Evolutionary conservation across 129 eudicot species (phyloP), one percentile per base, ranked within the genome.

Genomic region (Centrapalus pauciflorus): DNA sequence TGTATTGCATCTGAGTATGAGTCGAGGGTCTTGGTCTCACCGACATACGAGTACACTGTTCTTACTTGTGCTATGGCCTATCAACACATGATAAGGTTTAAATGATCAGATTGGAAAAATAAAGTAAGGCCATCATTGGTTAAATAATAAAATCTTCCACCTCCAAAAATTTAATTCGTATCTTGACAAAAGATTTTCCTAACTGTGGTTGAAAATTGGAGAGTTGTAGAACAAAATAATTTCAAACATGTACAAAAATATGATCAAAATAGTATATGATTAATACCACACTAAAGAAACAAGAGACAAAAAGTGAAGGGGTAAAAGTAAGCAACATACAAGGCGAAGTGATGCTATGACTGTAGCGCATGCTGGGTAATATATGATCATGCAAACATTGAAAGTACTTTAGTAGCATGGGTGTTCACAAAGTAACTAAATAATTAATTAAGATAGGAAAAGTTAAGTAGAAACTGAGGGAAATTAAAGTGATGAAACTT

Each of bases 31-130:
- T 94, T 94, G 20, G 65, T 84, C 81, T 94, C 97, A 10, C 99
- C 99, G n/a, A 86, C 99, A 64, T 89, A 94, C 0, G 99, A 94
- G 76, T 94, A 94, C 59, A 94, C 99, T 48, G 99, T 94, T 70
- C 99, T 81, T 38, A 94, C 97, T 80, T 94, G 99, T 55, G 99
- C 96, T 69, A 94, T 89, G 34, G 99, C 96, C 99, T 94, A 78
- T 72, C 25, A 11, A 63, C 23, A 45, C 3, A 54, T 5, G 5
- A 43, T 12, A 65, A 43, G 12, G 57, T 57, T 7, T 62, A 3
- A 61, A 7, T 12, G 3, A 1, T 17, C 12, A 24, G 61, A 55
- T 10, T 43, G 5, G n/a, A 43, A 43, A 19, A 20, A 56, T 24
- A 55, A 26, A 16, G 16, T 57, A 24, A 29, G 3, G 2, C 20